A percentile compares a stretch with the other conserved stretches of the same genome.
These are phyloP conservation scores for Russula brevipes DNA, from an alignment of 768 basidiomycete species.

Conservation along the genomic window DNA sequence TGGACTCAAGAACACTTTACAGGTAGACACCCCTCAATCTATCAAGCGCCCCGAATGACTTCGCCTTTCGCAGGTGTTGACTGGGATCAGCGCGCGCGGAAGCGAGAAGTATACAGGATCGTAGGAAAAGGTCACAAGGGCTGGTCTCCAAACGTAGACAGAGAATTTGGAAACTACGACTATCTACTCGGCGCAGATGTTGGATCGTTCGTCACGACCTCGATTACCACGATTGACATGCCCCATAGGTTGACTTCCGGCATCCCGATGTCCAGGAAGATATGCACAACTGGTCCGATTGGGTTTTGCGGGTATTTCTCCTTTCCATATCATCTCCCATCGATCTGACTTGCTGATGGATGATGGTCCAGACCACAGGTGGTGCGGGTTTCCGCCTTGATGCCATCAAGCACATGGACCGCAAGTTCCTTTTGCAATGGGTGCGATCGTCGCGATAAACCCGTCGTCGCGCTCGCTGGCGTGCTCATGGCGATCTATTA, in stretches of 20 bases:
- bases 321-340: background rate
- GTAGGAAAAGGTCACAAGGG: conserved; percentile 59
- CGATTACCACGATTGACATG: conserved; percentile 13
- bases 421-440: conserved; percentile 60
- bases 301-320: conserved; percentile 54
- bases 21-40: conserved; percentile 39
- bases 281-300: conserved; percentile 68
- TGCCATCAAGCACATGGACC: conserved; percentile 87
- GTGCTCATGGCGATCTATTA: conserved; percentile 1
- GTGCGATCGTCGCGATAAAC: conserved; percentile 38
- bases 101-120: conserved; percentile 68
- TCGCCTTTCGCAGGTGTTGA: conserved; percentile 56
- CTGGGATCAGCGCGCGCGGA: conserved; percentile 67
- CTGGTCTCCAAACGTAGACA: conserved; percentile 79
- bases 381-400: conserved; percentile 79
- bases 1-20: conserved; percentile 82
- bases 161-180: conserved; percentile 84
- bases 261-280: conserved; percentile 79
- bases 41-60: background rate
- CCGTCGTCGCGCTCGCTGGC: background rate
- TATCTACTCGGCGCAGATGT: conserved; percentile 75
- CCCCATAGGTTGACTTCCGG: conserved; percentile 67
- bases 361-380: conserved; percentile 50
- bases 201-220: conserved; percentile 26
- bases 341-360: background rate